Evolutionary conservation across 176 grass and related monocot species (phyloP).

Genomic region (Avena sativa): DNA sequence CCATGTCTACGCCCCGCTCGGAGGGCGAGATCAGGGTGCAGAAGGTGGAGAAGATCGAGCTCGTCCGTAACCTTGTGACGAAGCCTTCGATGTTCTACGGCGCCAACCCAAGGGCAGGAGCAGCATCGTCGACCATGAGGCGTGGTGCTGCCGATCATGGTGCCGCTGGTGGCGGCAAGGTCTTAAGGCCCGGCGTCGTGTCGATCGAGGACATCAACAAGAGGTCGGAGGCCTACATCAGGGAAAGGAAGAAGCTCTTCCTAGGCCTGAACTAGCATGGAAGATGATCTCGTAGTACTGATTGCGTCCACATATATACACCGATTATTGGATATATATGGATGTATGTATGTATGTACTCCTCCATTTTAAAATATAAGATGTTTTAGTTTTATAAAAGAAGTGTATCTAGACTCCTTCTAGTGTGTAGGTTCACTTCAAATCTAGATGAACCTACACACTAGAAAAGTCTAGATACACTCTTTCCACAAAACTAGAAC

Average conservation of each 20-base stretch:
- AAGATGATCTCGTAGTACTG: neutral
- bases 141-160: neutral
- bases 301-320: neutral
- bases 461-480: too few species aligned
- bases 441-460: too few species aligned
- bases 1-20: neutral
- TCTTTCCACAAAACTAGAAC: too few species aligned
- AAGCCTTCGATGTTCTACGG: conserved; percentile 27
- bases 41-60: conserved; percentile 53
- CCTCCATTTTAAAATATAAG: too few species aligned
- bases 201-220: conserved; percentile 49
- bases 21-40: conserved; percentile 47
- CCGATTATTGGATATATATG: neutral
- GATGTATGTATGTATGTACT: neutral
- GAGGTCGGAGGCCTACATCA: conserved; percentile 51
- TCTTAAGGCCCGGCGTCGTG: neutral
- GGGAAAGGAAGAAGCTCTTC: conserved; percentile 49
- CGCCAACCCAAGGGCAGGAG: neutral
- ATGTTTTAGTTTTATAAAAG: too few species aligned
- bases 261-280: neutral
- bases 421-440: too few species aligned
- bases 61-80: conserved; percentile 32
- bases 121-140: neutral
- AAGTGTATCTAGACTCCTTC: too few species aligned
- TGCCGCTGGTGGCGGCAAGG: neutral